Conservation (phyloP, 106 monocot genomes). For the Platanthera zijinensis region DNA sequence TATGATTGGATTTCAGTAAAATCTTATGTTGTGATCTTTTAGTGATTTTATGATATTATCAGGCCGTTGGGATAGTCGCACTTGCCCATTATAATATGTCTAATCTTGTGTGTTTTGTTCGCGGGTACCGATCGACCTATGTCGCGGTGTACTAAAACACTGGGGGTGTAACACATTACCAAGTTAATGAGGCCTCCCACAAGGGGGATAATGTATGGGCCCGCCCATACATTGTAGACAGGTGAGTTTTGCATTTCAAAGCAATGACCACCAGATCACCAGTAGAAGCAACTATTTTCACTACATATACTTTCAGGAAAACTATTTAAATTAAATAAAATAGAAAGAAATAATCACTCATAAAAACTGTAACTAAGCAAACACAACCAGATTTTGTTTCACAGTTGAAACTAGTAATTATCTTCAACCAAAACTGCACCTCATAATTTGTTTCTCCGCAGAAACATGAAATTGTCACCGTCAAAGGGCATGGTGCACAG, state of each 20-base stretch:
- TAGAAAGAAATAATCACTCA: conserved; percentile 1
- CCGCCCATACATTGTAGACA: too few species aligned
- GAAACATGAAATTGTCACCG: conserved; percentile 76
- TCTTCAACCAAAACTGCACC: conserved; percentile 34
- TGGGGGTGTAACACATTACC: not conserved
- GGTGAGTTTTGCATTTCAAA: too few species aligned
- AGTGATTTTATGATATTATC: too few species aligned
- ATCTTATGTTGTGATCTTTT: too few species aligned
- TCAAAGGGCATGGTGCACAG: conserved; percentile 94
- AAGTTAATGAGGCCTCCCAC: not conserved
- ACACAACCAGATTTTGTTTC: not conserved
- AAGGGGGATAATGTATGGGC: too few species aligned
- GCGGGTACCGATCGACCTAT: too few species aligned
- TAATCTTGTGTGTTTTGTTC: too few species aligned
- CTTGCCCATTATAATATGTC: too few species aligned
- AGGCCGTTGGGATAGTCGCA: too few species aligned
- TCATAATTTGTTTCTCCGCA: conserved; percentile 83
- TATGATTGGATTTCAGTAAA: too few species aligned
- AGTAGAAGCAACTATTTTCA: not conserved
- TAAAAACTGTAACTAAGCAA: not conserved
- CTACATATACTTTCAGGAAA: not conserved
- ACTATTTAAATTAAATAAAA: not conserved
- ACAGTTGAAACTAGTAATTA: not conserved
- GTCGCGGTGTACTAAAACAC: too few species aligned
- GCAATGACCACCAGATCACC: not conserved